Conservation (phyloP, 2,329 filamentous ascomycete genomes). For the Penicillium expansum region DNA sequence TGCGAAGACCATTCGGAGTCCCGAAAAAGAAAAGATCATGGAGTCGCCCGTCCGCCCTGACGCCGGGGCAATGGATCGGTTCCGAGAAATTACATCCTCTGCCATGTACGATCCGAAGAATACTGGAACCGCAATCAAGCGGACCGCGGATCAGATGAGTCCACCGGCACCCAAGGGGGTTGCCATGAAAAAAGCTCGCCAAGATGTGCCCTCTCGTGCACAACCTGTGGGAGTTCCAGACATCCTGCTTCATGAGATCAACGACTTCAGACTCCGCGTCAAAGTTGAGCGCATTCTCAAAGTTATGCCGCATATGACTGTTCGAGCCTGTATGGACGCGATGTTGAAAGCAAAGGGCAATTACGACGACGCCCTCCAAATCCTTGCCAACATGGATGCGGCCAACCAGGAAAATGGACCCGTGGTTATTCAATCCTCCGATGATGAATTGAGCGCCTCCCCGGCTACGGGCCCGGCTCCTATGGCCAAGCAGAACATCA, state of each 20-base stretch:
- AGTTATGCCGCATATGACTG: conserved; percentile 48
- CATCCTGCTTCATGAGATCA: conserved; percentile 50
- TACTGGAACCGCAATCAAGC: conserved; percentile 31
- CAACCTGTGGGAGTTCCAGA: conserved; percentile 42
- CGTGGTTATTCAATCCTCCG: conserved; percentile 32
- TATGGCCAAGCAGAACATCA: conserved; percentile 53
- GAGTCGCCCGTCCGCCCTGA: conserved; percentile 40
- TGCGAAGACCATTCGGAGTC: conserved; percentile 43
- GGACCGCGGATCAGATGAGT: conserved; percentile 46
- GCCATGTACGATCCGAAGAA: conserved; percentile 43
- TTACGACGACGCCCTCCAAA: conserved; percentile 54
- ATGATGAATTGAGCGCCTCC: conserved; percentile 39
- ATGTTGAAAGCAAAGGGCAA: conserved; percentile 52
- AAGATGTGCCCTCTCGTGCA: conserved; percentile 47
- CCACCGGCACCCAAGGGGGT: conserved; percentile 35
- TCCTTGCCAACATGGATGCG: conserved; percentile 38
- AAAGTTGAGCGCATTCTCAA: conserved; percentile 54
- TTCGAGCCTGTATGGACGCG: conserved; percentile 51
- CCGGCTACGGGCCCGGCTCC: conserved; percentile 15
- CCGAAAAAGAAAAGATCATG: conserved; percentile 42
- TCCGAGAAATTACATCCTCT: conserved; percentile 45
- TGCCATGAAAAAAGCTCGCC: conserved; percentile 41
- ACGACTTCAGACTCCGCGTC: conserved; percentile 48
- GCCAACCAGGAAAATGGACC: conserved; percentile 1
- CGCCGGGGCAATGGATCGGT: conserved; percentile 31